These are phyloP conservation scores for Fusarium sp. DNA, from an alignment of 2,329 filamentous ascomycete genomes.

Conservation along the genomic window DNA sequence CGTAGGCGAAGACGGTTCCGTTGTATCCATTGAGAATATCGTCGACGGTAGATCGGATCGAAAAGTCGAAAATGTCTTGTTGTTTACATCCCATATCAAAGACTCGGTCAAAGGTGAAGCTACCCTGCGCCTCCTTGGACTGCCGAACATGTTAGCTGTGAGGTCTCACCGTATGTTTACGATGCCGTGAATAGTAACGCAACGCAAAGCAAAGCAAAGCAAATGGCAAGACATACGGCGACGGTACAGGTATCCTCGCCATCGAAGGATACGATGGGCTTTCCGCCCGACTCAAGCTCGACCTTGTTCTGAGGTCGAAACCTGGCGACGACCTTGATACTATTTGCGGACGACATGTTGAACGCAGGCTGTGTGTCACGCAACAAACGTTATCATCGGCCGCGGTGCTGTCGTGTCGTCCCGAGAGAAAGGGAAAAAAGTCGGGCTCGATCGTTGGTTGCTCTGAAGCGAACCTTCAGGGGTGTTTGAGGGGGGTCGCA, in stretches of 20 bases:
- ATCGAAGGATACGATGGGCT: constrained; percentile 89
- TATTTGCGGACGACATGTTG: constrained; percentile 66
- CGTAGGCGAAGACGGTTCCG: constrained; percentile 97
- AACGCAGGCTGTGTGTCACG: constrained; percentile 33
- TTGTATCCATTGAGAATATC: constrained; percentile 99
- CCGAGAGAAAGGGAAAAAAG: constrained; percentile 12
- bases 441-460: constrained; percentile 28
- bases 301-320: constrained; percentile 97
- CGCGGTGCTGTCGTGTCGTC: constrained; percentile 31
- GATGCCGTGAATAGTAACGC: not conserved
- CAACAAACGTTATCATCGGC: constrained; percentile 40
- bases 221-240: constrained; percentile 66
- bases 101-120: constrained; percentile 97
- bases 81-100: constrained; percentile 95
- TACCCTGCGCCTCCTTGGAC: constrained; percentile 82
- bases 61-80: constrained; percentile 96
- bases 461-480: constrained; percentile 27
- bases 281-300: constrained; percentile 88
- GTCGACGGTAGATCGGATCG: constrained; percentile 93
- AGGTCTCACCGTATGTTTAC: constrained; percentile 5
- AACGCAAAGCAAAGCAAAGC: not conserved
- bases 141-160: constrained; percentile 51
- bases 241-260: constrained; percentile 87
- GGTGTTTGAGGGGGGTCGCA: constrained; percentile 32
- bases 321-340: constrained; percentile 91